phyloP scores from a whole-genome alignment of 169 alveolate species.

The Ichthyophthirius multifiliis region DNA sequence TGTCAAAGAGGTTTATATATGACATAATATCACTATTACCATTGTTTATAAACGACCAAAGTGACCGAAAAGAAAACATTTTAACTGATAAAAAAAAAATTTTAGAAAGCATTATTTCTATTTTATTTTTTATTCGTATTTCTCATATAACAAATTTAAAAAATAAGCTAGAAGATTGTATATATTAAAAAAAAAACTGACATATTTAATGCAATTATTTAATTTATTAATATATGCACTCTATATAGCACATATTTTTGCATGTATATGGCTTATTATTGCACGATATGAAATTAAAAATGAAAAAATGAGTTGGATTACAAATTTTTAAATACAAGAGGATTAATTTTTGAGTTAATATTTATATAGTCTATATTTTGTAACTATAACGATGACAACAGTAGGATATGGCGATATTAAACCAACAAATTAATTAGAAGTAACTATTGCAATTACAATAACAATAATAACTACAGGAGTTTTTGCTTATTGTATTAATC shows the following conservation, averaged over 20 bases:
- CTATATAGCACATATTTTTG: not conserved
- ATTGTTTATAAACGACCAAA: not conserved
- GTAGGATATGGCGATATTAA: conserved; percentile 30
- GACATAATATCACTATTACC: not conserved
- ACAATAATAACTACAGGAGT: conserved; percentile 8
- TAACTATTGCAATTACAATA: not conserved
- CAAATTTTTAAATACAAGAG: not conserved
- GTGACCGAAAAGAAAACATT: not conserved
- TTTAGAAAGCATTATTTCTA: not conserved
- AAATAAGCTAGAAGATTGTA: not conserved
- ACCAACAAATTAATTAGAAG: conserved; percentile 5
- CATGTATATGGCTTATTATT: conserved; percentile 4
- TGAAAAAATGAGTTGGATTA: not conserved
- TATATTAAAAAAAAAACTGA: not conserved
- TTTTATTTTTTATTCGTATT: not conserved
- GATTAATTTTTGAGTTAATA: not conserved
- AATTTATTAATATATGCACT: not conserved
- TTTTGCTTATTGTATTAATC: not conserved
- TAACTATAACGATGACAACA: conserved; percentile 17
- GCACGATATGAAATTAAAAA: not conserved
- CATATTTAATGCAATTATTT: not conserved
- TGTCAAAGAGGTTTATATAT: not conserved
- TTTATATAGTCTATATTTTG: not conserved
- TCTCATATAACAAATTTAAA: not conserved
- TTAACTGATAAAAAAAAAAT: not conserved